Base-by-base conservation (phyloP, 2,329 filamentous ascomycete genomes). In the Escovopsis weberi region DNA sequence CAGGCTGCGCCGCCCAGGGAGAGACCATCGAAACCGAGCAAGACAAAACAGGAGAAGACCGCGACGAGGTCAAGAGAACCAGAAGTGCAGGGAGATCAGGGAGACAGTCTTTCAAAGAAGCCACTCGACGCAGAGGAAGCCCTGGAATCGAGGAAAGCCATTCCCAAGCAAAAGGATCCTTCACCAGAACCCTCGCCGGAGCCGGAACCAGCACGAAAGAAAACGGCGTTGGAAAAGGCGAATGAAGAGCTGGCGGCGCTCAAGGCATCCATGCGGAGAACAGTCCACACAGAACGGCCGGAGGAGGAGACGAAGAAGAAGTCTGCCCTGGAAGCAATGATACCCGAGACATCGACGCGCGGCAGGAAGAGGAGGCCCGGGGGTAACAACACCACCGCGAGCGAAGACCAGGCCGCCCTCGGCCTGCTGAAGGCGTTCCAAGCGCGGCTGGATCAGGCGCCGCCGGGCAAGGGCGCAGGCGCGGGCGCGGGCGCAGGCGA, bases 221-320 rank as follows among this genome's bases (percentile, higher is more conserved):
- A 72, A 52, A 69, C 69, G 1, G 68, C 70, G 1, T 62, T 88
- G 9, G 79, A 86, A 48, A 69, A 69, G 50, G 84, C 82, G 3
- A 88, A 88, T 50, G 82, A 84, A 33, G 81, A 91, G 53, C 86
- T 89, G 42, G 82, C 82, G 4, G 80, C 80, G 1, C 65, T 91
- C 4, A 89, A 88, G 59, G 82, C 82, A 8, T 87, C 82, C 1
- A 85, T 91, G 80, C 82, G 79, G 55, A 73, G 84, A 32, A 81
- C 70, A 19, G 63, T 74, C 26, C 62, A 71, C 41, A 55, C 60
- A 1, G 68, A 58, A 33, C 66, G 50, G 15, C 63, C 69, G 26
- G 65, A 69, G 45, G 70, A 78, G 49, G 74, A 74, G 48, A 75
- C 74, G 53, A 81, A 80, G 53, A 75, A 74, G 53, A 81, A 80